Percentiles rank a stretch among this genome's conserved stretches.
Conservation (phyloP, 352 stramenopile species). For the Globisporangium cystogenes region DNA sequence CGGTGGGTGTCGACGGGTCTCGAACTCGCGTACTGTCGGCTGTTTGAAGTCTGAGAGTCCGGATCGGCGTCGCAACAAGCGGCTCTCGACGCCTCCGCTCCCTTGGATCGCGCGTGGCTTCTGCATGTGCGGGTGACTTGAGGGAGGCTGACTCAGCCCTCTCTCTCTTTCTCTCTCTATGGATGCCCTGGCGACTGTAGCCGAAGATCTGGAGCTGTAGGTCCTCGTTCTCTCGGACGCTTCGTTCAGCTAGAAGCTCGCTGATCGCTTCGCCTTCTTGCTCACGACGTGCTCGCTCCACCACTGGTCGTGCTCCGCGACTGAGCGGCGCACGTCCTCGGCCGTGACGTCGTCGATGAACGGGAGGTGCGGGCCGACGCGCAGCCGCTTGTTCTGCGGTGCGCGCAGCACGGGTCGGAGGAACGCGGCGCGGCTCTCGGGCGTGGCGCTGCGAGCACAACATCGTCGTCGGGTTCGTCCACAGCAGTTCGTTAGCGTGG, state of each 20-base stretch:
- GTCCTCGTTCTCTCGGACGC: too few relatives aligned
- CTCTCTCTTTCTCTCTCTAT: too few relatives aligned
- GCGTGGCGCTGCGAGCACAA: slow-evolving; percentile 4
- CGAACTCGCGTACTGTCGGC: too few relatives aligned
- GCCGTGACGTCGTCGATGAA: slow-evolving; percentile 26
- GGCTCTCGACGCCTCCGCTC: too few relatives aligned
- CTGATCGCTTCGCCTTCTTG: slow-evolving; percentile 22
- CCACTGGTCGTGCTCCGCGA: slow-evolving; percentile 13
- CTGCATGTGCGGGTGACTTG: too few relatives aligned
- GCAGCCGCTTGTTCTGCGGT: slow-evolving; percentile 12
- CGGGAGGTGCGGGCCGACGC: slow-evolving; percentile 18
- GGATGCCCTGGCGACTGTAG: too few relatives aligned
- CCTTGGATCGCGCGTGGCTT: too few relatives aligned
- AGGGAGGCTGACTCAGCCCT: too few relatives aligned
- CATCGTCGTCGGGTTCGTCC: background rate
- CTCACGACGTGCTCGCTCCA: slow-evolving; percentile 2
- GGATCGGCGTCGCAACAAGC: too few relatives aligned
- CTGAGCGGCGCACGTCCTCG: slow-evolving; percentile 14
- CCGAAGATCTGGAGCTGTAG: background rate
- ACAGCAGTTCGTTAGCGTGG: background rate
- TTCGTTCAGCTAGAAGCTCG: slow-evolving; percentile 10
- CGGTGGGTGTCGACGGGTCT: too few relatives aligned
- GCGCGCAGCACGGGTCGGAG: slow-evolving; percentile 7
- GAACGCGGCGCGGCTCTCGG: slow-evolving; percentile 13
- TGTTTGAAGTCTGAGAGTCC: too few relatives aligned